These are phyloP conservation scores for Linnemannia elongata DNA, from an alignment of 192 early-diverging fungal species.

Conservation along the genomic window DNA sequence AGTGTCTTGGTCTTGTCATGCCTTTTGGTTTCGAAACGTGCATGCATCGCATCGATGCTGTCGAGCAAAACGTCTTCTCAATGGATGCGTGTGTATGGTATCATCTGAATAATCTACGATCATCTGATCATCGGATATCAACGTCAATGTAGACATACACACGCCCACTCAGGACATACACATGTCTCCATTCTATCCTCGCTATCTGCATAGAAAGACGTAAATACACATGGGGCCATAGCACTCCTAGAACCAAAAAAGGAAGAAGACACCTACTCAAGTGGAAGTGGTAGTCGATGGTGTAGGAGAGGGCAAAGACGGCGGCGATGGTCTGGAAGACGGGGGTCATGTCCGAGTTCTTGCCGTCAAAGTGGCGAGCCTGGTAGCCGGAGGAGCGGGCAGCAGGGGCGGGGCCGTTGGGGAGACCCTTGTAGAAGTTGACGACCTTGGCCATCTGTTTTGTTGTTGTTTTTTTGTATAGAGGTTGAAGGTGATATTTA, in stretches of 20 bases:
- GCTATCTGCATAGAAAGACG: not conserved
- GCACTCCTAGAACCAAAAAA: not conserved
- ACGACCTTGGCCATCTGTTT: constrained; percentile 71
- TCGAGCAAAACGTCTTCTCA: not conserved
- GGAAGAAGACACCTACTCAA: constrained; percentile 67
- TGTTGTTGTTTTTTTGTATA: not conserved
- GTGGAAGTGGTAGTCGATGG: constrained; percentile 84
- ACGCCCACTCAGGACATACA: not conserved
- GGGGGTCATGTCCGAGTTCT: constrained; percentile 76
- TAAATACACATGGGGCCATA: not conserved
- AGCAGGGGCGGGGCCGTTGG: constrained; percentile 73
- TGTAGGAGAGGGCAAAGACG: constrained; percentile 71
- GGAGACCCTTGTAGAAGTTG: constrained; percentile 80
- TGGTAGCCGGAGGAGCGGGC: constrained; percentile 76
- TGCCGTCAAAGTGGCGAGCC: constrained; percentile 79
- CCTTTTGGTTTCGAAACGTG: not conserved
- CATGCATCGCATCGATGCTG: not conserved
- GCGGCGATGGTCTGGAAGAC: constrained; percentile 72
- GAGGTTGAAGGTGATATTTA: not conserved
- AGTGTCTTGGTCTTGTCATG: not conserved
- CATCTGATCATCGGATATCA: not conserved
- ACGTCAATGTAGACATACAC: too few relatives aligned
- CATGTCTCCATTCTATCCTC: not conserved
- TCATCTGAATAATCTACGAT: constrained; percentile 27
- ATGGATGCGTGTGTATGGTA: not conserved